Evolutionary conservation across 2,329 filamentous ascomycete species (phyloP), one percentile per base, ranked within the genome.

Genomic region (Fusarium graminum): DNA sequence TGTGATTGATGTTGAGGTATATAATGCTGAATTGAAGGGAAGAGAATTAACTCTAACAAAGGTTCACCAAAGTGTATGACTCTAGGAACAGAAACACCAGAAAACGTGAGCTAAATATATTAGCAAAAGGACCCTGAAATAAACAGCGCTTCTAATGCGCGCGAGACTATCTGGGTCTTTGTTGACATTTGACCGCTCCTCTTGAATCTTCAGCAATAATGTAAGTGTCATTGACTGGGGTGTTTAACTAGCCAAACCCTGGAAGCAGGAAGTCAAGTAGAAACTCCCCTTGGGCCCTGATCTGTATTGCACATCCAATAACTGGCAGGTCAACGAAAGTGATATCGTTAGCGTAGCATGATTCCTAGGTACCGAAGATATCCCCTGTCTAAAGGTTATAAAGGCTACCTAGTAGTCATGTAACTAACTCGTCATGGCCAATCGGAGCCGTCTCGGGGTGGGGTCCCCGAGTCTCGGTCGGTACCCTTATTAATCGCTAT

Each of bases 161-260:
- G 16, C 9, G 45, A 26, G 26, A 29, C 17, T 7, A 25, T 32
- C 9, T n/a, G 26, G 30, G 36, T 19, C 39, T 11, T 34, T 25
- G 7, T 42, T 22, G 9, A 34, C 19, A 30, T 22, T 30, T 58
- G 19, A 14, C 17, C 6, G 19, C 25, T 36, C 34, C n/a, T 34
- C 19, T 26, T 13, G 8, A 45, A 29, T 22, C 13, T 26, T 3
- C 4, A 6, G 22, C 14, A 7, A 12, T 12, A 59, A 41, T 60
- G 45, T 56, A 45, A 26, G 43, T 49, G 62, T 65, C 61, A 65
- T 65, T 43, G 62, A 65, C 50, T 65, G 4, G 6, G 13, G 32
- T 13, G 28, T 14, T 36, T 52, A 13, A 52, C 13, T 29, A 22
- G 22, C 22, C 4, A 7, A 19, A 30, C 17, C 22, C 17, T 39